phyloP scores from a whole-genome alignment of 1,139 yeast genomes.

The Magnusiomyces magnusii region DNA sequence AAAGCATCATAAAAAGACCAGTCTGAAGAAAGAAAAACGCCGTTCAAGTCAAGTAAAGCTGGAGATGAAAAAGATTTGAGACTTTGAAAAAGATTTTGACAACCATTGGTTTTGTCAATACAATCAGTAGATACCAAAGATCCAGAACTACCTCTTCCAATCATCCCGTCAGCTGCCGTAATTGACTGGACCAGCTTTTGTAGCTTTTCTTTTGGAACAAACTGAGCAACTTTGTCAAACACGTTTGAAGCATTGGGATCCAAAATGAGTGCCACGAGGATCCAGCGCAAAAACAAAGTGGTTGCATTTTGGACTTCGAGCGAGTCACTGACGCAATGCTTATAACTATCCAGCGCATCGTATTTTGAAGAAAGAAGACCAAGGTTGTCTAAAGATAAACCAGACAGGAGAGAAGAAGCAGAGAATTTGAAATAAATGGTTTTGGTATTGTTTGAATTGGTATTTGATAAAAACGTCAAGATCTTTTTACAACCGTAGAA shows the following conservation, averaged over 20 bases:
- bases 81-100: not conserved
- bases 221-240: not conserved
- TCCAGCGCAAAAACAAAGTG: not conserved
- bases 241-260: not conserved
- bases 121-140: too few species aligned
- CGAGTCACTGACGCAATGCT: not conserved
- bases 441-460: too few species aligned
- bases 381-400: not conserved
- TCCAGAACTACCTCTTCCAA: not conserved
- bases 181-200: not conserved
- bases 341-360: not conserved
- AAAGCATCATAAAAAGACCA: constrained; percentile 2
- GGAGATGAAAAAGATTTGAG: too few species aligned
- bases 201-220: not conserved
- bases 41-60: not conserved
- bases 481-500: constrained; percentile 1
- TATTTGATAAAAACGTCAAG: not conserved
- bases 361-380: not conserved
- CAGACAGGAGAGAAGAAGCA: not conserved
- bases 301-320: not conserved
- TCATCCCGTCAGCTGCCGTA: not conserved
- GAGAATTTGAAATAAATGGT: too few species aligned
- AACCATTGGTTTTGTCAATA: too few species aligned
- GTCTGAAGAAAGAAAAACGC: not conserved
- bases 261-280: not conserved